Evolutionary conservation across 1,284 basidiomycete genomes (phyloP).

Genomic region (Cutaneotrichosporon cavernicola): DNA sequence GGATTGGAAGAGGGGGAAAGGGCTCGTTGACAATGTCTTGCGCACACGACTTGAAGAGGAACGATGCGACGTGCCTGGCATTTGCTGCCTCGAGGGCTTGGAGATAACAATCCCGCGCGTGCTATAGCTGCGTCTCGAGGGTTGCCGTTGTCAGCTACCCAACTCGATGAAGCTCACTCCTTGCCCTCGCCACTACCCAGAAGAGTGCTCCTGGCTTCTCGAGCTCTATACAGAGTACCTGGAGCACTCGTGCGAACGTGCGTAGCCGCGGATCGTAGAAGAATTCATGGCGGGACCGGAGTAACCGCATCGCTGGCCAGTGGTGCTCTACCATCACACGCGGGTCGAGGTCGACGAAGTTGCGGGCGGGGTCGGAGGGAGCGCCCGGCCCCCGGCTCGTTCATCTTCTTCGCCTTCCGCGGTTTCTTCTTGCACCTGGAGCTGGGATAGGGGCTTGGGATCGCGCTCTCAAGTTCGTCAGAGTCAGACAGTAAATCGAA

Average conservation of each 20-base stretch:
- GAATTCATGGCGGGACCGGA: neutral
- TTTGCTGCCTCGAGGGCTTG: no score
- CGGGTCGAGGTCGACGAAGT: conserved; percentile 3
- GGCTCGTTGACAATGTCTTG: no score
- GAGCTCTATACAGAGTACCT: neutral
- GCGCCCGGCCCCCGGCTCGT: neutral
- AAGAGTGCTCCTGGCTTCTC: neutral
- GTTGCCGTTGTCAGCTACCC: neutral
- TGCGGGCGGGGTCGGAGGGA: neutral
- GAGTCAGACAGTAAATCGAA: no score
- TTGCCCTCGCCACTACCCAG: neutral
- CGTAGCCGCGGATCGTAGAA: neutral
- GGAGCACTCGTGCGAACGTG: neutral
- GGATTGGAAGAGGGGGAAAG: no score
- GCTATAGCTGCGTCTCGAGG: neutral
- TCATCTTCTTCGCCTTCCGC: neutral
- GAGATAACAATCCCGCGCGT: neutral
- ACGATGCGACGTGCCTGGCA: no score
- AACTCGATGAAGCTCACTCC: neutral
- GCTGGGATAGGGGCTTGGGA: neutral
- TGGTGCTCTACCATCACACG: neutral
- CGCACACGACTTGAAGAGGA: no score
- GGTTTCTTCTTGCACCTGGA: neutral
- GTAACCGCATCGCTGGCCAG: neutral
- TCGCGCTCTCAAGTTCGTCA: no score